Base-by-base conservation (phyloP, 441 rosid genomes). In the Gossypium laxum region DNA sequence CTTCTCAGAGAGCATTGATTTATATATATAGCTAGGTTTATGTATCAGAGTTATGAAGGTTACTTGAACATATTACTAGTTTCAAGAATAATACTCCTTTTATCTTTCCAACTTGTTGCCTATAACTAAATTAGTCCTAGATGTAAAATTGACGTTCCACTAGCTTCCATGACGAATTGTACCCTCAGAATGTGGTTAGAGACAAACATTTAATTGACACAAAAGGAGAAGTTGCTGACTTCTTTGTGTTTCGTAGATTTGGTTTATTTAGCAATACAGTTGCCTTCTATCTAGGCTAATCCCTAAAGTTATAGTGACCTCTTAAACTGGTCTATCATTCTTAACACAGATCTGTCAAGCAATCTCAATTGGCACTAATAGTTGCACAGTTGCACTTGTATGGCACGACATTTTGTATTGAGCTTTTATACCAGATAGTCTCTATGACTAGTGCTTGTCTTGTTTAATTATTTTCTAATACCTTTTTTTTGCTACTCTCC, bases 401-500 rank as follows among this genome's bases (percentile, higher is more conserved):
- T 43, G 54, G 41, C 15, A 43, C 15, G 0, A 28, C 19, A 24
- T 43, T 55, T 1, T 19, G 24, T 18, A 32, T 54, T 56, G 26
- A 26, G 55, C 41, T 66, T 47, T 66, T 66, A 38, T 24, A 19
- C 22, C n/a, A 2, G 55, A 22, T 65, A 24, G 21, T 15, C 17
- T 15, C 22, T n/a, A 48, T 32, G 7, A 30, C 5, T 11, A 0
- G 28, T 22, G 63, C 38, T 69, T 22, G 30, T 43, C 12, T 24
- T 60, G 6, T 26, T 28, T 64, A 11, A 21, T 43, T 24, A 0
- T 70, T 10, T 70, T 19, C 24, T 8, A 22, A 26, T 48, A 15
- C 22, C 45, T 8, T 52, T 58, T 38, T 71, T 58, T 26, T 58
- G n/a, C 52, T 28, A 56, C 74, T 75, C 61, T 72, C 72, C 79